phyloP scores from a whole-genome alignment of 192 early-diverging fungal species.

The Coemansia sp. region DNA sequence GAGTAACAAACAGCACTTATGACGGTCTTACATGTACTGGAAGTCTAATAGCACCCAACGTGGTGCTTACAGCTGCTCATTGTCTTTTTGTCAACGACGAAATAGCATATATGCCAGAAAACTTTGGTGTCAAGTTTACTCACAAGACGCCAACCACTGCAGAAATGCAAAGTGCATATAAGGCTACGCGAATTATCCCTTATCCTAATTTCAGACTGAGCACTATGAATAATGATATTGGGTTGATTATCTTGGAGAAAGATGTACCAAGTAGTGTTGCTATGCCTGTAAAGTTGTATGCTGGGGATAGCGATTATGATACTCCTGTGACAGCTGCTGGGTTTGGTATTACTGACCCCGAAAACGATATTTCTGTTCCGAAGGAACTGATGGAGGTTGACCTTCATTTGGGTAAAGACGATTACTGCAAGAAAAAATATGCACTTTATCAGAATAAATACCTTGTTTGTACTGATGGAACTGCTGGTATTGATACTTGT shows the following conservation, averaged over 20 bases:
- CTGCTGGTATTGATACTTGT: constrained; percentile 48
- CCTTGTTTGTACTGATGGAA: constrained; percentile 43
- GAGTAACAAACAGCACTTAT: neutral
- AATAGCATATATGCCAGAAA: neutral
- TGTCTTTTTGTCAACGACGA: constrained; percentile 21
- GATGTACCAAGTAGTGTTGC: constrained; percentile 20
- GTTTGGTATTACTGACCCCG: constrained; percentile 31
- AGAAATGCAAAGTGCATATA: constrained; percentile 9
- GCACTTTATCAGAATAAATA: constrained; percentile 10
- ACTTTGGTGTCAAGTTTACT: constrained; percentile 21
- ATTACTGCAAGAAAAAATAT: constrained; percentile 19
- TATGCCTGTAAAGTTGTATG: constrained; percentile 18
- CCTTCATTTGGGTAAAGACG: constrained; percentile 15
- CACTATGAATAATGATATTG: constrained; percentile 35
- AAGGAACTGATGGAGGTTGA: constrained; percentile 27
- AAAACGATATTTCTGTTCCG: constrained; percentile 4
- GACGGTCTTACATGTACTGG: constrained; percentile 33
- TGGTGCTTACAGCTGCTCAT: constrained; percentile 52
- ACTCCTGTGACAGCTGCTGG: constrained; percentile 26
- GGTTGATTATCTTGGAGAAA: constrained; percentile 25
- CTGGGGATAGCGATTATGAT: neutral
- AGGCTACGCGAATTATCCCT: constrained; percentile 13
- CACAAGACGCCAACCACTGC: constrained; percentile 12
- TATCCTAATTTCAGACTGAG: constrained; percentile 16
- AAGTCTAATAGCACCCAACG: constrained; percentile 44